Base-by-base conservation (phyloP, 2,329 filamentous ascomycete genomes). In the Colletotrichum acutatum region DNA sequence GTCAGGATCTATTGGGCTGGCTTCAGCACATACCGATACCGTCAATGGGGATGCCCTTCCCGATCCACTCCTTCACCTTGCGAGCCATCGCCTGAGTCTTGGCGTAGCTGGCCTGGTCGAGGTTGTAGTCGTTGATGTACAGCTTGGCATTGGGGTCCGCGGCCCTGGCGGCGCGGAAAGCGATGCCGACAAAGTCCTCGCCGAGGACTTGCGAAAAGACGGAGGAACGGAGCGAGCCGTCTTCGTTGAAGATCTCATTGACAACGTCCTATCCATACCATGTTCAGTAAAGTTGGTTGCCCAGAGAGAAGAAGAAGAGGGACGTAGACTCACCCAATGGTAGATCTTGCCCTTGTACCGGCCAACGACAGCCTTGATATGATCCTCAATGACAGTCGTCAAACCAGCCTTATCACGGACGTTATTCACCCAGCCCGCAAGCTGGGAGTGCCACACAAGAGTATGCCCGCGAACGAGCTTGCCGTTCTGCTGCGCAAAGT, bases 111-210 rank as follows among this genome's bases (percentile, higher is more conserved):
- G 91, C 86, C 56, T 81, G 84, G 82, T 93, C 92, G 65, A 93
- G 87, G 83, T 93, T 93, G 82, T 87, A 90, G 80, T 95, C 92
- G 82, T 95, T 95, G 83, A 94, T 93, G 84, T 93, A 95, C 52
- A 95, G 86, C 82, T 92, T 92, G 3, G 90, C 91, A 68, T 82
- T 77, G 2, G 92, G 91, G 79, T 94, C 93, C 16, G 91, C 92
- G 9, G 86, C 85, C 64, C 89, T 88, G 24, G 93, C 93, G 12
- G 92, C 89, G 65, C 89, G 86, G 83, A 94, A 95, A 46, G 92
- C 92, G 77, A 93, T 92, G 26, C 85, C 84, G 66, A 95, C 89
- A 78, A 92, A 94, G 80, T 89, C 88, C 82, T 94, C 91, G 57
- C 92, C 92, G 5, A 94, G 87, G 2, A 94, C 89, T 30, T 89